Evolutionary conservation across 1,139 yeast species (phyloP), one percentile per base, ranked within the genome.

Genomic region (Waltiozyma sp.): DNA sequence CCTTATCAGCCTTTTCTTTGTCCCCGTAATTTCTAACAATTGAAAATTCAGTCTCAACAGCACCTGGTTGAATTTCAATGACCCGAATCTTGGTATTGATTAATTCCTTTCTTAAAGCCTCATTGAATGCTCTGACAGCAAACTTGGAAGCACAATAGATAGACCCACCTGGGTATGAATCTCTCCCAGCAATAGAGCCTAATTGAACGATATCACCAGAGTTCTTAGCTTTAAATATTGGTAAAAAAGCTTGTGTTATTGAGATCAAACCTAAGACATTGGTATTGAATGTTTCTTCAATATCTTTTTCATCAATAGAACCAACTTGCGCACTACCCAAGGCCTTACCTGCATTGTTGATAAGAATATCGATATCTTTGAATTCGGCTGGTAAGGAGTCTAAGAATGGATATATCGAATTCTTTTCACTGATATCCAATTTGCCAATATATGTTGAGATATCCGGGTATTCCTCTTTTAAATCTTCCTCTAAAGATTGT

Each of bases 71-170:
- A 41, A 86, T 73, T 60, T 85, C 93, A 53, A 87, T 74, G 43
- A 86, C 88, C 57, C 95, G 72, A 51, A 86, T 77, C 45, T 74
- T 72, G 33, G 94, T 82, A 59, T 70, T 68, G 50, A 85, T 77
- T 57, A 80, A 69, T 61, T 87, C 95, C 62, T 83, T 83, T 61
- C 95, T 74, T 62, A 86, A 69, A 5, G 85, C 72, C 40, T 79
- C 79, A 19, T 89, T 73, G 60, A 87, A 87, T 0, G 88, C 81
- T 50, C 79, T 73, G 28, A 87, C 76, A 19, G 91, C 86, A 38
- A 88, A 85, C 63, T 87, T 87, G 41, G 91, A 76, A n/a, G 95
- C 83, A 65, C 95, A 86, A 65, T 87, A 87, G 51, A 87, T 80
- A 11, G 86, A 76, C 39, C 95, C 95, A 42, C 81, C 87, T 33